Conservation (phyloP, 441 rosid species). For the Arabidopsis hybrid region DNA sequence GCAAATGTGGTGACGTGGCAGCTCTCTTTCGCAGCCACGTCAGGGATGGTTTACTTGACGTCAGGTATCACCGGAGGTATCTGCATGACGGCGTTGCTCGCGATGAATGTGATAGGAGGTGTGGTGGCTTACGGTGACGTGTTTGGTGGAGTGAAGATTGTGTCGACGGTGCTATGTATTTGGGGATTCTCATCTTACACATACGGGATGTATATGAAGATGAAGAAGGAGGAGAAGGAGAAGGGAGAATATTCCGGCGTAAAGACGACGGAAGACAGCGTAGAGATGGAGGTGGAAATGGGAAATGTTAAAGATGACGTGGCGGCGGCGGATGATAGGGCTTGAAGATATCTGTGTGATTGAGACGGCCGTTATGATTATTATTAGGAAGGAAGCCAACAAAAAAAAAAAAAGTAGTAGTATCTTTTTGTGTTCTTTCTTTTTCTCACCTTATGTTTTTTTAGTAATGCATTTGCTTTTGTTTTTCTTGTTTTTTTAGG, state of each 20-base stretch:
- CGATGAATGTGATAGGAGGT: constrained; percentile 77
- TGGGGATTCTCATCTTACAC: constrained; percentile 91
- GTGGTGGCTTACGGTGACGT: constrained; percentile 67
- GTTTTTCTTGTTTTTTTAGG: background rate
- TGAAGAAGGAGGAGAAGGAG: constrained; percentile 37
- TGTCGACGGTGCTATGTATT: constrained; percentile 71
- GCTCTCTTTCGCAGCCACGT: constrained; percentile 82
- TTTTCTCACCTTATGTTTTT: constrained; percentile 35
- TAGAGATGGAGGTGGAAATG: constrained; percentile 49
- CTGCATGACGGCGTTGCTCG: constrained; percentile 80
- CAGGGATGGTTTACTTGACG: constrained; percentile 82
- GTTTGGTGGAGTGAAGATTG: constrained; percentile 77
- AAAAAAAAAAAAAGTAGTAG: background rate
- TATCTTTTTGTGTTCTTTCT: constrained; percentile 40
- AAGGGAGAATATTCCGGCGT: constrained; percentile 39
- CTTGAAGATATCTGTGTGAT: constrained; percentile 38
- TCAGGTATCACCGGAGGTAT: constrained; percentile 81
- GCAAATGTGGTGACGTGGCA: constrained; percentile 79
- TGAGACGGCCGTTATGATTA: constrained; percentile 38
- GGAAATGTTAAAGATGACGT: constrained; percentile 39
- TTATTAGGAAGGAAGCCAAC: constrained; percentile 32
- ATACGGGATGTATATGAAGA: constrained; percentile 64
- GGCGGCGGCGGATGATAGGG: constrained; percentile 48
- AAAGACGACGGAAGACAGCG: constrained; percentile 25
- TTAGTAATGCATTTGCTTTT: constrained; percentile 35